These are phyloP conservation scores for Ceratobasidium sp. DNA, from an alignment of 1,284 basidiomycete species.

Conservation along the genomic window DNA sequence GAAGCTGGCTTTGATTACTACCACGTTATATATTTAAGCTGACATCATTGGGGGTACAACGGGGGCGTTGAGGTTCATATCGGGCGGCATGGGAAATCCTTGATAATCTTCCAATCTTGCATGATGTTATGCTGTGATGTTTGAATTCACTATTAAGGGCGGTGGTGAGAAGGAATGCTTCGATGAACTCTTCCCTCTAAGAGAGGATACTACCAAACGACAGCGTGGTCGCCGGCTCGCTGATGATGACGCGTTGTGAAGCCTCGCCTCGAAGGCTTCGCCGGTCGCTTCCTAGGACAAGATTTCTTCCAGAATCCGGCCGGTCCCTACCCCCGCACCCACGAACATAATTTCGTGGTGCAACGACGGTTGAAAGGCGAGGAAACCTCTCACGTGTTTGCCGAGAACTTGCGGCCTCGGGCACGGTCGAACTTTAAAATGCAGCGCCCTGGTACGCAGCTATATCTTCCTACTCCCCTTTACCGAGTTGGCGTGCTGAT, in stretches of 20 bases:
- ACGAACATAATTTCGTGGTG: background rate
- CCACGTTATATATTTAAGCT: no score
- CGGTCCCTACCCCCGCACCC: background rate
- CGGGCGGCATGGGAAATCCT: no score
- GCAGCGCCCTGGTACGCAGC: background rate
- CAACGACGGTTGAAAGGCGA: background rate
- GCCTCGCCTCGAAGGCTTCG: no score
- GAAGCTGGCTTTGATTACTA: no score
- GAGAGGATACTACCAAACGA: background rate
- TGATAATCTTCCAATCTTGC: no score
- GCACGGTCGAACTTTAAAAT: conserved; percentile 4
- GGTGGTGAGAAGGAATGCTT: no score
- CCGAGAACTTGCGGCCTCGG: conserved; percentile 32
- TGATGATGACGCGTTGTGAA: no score
- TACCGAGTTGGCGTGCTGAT: background rate
- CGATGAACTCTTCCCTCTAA: background rate
- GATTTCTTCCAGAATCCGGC: background rate
- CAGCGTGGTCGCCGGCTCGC: background rate
- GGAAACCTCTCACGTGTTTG: conserved; percentile 15
- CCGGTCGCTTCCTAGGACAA: no score
- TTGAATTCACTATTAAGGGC: no score
- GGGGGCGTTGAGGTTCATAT: no score
- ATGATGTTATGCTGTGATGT: no score
- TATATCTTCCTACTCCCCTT: background rate
- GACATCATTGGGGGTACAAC: no score